These are phyloP conservation scores for Cladosporium velox DNA, from an alignment of 2,329 filamentous ascomycete genomes.

Conservation along the genomic window DNA sequence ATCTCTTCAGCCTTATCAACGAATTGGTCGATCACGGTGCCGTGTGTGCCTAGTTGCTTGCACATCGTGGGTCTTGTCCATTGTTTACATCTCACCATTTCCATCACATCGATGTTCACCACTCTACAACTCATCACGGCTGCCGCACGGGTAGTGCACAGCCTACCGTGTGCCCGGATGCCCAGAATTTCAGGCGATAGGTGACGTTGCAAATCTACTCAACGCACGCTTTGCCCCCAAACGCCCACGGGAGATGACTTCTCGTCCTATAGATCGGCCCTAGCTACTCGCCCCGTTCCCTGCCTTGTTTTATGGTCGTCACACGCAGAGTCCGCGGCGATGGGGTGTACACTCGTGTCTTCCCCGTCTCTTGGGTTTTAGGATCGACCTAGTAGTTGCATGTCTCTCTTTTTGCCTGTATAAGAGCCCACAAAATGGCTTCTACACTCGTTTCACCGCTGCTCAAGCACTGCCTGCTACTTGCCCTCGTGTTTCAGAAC, in stretches of 20 bases:
- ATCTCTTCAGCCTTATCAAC: conserved; percentile 13
- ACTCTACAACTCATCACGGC: not conserved
- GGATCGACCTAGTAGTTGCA: conserved; percentile 3
- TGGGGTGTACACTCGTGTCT: conserved; percentile 11
- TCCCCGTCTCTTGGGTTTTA: not conserved
- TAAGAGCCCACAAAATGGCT: conserved; percentile 18
- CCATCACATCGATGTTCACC: not conserved
- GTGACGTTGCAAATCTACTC: conserved; percentile 17
- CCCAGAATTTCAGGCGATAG: not conserved
- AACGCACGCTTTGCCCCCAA: conserved; percentile 14
- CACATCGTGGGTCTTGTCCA: not conserved
- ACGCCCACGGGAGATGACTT: conserved; percentile 19
- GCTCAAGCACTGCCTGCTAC: not conserved
- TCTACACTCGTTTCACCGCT: conserved; percentile 12
- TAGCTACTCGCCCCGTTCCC: conserved; percentile 11
- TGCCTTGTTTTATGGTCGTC: conserved; percentile 15
- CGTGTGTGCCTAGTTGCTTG: not conserved
- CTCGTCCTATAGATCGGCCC: conserved; percentile 16
- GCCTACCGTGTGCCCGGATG: not conserved
- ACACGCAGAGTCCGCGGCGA: not conserved
- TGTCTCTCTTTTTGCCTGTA: conserved; percentile 3
- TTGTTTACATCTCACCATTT: not conserved
- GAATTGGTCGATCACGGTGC: not conserved
- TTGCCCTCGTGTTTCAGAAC: conserved; percentile 16
- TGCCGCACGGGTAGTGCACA: conserved; percentile 6